Conservation (phyloP, 2,329 filamentous ascomycete genomes). For the Lasiodiplodia sp. region DNA sequence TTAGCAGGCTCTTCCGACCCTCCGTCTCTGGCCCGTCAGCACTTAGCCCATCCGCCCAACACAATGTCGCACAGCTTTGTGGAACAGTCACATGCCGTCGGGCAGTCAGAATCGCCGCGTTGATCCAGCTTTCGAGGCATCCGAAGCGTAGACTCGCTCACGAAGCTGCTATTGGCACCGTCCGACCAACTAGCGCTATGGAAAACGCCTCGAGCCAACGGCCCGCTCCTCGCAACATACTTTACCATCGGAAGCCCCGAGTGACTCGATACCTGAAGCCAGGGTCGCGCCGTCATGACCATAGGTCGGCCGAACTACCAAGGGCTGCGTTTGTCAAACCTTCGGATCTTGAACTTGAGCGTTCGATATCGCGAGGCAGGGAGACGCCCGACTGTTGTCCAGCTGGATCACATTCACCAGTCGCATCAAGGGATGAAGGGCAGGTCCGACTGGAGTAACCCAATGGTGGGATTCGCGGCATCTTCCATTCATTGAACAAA, state of each 20-base stretch:
- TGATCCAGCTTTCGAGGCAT: not conserved
- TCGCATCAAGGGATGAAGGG: not conserved
- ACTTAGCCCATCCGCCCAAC: not conserved
- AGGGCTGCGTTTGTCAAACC: not conserved
- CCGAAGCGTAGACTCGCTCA: not conserved
- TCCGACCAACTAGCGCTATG: not conserved
- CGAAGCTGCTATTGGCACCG: not conserved
- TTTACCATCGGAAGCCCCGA: not conserved
- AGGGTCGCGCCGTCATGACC: not conserved
- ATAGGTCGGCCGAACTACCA: not conserved
- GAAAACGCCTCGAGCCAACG: not conserved
- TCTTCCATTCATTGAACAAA: not conserved
- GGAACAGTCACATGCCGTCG: not conserved
- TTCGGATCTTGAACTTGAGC: not conserved
- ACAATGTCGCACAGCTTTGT: constrained; percentile 1
- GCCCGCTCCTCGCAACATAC: not conserved
- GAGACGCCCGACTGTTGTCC: not conserved
- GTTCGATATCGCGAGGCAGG: not conserved
- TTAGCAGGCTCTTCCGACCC: not conserved
- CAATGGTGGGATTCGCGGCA: not conserved
- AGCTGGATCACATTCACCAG: not conserved
- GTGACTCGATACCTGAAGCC: not conserved
- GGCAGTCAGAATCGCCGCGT: not conserved
- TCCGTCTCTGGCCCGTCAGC: not conserved
- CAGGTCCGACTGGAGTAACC: not conserved